Conservation (phyloP, 129 eudicot species). For the Helianthus annuus region HanXRQr2.0-SUNRISE NC_035444.2:31987573-31988072, state of each 20-base stretch:
- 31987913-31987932: constrained; percentile 67
- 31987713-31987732: constrained; percentile 78
- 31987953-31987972: constrained; percentile 6
- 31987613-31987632: neutral
- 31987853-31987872: constrained; percentile 66
- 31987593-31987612: neutral
- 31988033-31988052: constrained; percentile 84
- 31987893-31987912: constrained; percentile 78
- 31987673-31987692: constrained; percentile 89
- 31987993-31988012: constrained; percentile 49
- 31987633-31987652: constrained; percentile 48
- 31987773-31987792: neutral
- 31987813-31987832: too few species aligned
- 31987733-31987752: constrained; percentile 82
- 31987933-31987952: neutral
- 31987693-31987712: constrained; percentile 75
- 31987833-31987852: neutral
- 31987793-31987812: neutral
- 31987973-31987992: neutral
- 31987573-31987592: neutral
- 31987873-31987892: constrained; percentile 82
- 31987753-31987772: constrained; percentile 8
- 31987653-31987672: constrained; percentile 82
- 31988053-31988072: constrained; percentile 86
- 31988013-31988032: constrained; percentile 55